These are phyloP conservation scores for Hibiscus trionum DNA, from an alignment of 345 rosid genomes.

Conservation along the genomic window DNA sequence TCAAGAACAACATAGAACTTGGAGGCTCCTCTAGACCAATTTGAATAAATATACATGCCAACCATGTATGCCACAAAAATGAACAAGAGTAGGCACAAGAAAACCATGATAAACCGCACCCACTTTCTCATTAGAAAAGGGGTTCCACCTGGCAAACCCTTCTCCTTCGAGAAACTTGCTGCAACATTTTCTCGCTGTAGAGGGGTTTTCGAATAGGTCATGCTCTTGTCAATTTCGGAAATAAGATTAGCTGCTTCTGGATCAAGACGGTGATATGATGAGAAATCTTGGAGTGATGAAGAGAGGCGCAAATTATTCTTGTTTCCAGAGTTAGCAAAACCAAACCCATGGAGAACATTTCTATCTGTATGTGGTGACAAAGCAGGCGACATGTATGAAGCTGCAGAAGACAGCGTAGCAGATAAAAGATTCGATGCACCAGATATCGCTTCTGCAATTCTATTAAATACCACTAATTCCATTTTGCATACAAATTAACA, in stretches of 20 bases:
- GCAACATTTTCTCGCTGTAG: slow-evolving; percentile 46
- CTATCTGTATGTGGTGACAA: slow-evolving; percentile 34
- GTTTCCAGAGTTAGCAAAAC: slow-evolving; percentile 30
- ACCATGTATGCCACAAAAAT: slow-evolving; percentile 48
- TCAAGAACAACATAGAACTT: slow-evolving; percentile 90
- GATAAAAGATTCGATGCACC: slow-evolving; percentile 30
- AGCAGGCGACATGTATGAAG: slow-evolving; percentile 41
- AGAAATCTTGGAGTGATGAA: slow-evolving; percentile 84
- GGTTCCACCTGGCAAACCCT: slow-evolving; percentile 40
- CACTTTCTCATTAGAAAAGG: slow-evolving; percentile 48
- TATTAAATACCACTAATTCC: slow-evolving; percentile 56
- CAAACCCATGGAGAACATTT: slow-evolving; percentile 24
- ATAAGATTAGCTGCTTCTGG: slow-evolving; percentile 41
- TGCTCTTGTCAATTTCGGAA: slow-evolving; percentile 32
- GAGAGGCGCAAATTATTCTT: slow-evolving; percentile 64
- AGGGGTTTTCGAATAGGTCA: slow-evolving; percentile 22
- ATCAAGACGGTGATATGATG: slow-evolving; percentile 47
- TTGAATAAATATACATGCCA: slow-evolving; percentile 51
- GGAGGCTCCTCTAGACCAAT: slow-evolving; percentile 68
- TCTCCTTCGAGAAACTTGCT: slow-evolving; percentile 82
- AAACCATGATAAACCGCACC: slow-evolving; percentile 40
- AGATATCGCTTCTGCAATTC: slow-evolving; percentile 39
- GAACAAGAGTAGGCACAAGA: slow-evolving; percentile 49
- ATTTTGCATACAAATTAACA: background rate
- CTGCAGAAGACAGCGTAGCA: slow-evolving; percentile 33